A percentile compares a stretch with the other conserved stretches of the same genome.
phyloP scores from a whole-genome alignment of 306 rosid species.

The Erythrophleum fordii region DNA sequence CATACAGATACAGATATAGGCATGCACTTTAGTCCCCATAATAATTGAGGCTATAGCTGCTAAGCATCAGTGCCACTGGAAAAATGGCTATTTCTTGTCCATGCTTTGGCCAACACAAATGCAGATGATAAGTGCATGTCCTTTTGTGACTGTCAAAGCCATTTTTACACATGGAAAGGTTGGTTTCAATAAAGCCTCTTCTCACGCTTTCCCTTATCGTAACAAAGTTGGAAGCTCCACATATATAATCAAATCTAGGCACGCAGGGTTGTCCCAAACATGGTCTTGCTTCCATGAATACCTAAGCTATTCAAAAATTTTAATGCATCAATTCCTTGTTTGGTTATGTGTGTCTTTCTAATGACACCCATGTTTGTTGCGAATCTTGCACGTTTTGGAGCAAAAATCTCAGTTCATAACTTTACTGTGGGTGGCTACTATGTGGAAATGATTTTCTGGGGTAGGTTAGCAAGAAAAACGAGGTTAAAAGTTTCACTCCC shows the following conservation, averaged over 20 bases:
- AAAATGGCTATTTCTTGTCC: constrained; percentile 26
- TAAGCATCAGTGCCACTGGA: constrained; percentile 20
- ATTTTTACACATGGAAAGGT: constrained; percentile 38
- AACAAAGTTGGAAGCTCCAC: too few species aligned
- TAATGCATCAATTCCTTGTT: too few species aligned
- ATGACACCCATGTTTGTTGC: background rate
- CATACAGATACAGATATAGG: background rate
- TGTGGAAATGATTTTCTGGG: too few species aligned
- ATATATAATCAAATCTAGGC: background rate
- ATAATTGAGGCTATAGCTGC: constrained; percentile 26
- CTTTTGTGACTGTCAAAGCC: constrained; percentile 35
- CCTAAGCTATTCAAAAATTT: too few species aligned
- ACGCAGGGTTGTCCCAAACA: background rate
- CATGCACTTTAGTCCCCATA: background rate
- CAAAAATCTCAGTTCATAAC: background rate
- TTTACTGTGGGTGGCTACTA: too few species aligned
- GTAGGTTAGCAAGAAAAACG: too few species aligned
- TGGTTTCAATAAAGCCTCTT: constrained; percentile 25
- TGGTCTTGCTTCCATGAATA: background rate
- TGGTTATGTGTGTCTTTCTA: background rate
- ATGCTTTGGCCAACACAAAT: constrained; percentile 39
- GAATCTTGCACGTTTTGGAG: constrained; percentile 7
- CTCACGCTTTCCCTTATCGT: constrained; percentile 5
- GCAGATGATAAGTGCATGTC: constrained; percentile 28
- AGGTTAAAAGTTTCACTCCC: too few species aligned